These are phyloP conservation scores for Piper betle DNA, from an alignment of 164 flowering plant genomes.

Conservation along the genomic window DNA sequence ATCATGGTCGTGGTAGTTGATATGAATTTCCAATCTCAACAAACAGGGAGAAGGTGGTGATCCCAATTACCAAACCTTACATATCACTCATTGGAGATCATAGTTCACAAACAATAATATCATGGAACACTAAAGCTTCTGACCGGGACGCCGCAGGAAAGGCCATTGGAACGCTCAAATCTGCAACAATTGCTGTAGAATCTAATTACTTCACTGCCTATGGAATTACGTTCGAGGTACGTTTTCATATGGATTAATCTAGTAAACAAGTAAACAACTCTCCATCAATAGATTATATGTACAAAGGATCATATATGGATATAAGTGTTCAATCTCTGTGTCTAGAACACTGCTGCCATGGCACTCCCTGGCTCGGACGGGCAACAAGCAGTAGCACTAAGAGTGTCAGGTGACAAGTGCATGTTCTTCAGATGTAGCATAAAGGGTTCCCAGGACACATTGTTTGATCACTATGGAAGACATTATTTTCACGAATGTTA, in stretches of 20 bases:
- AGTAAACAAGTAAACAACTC: not conserved
- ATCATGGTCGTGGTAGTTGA: too few species aligned
- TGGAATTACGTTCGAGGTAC: slow-evolving; percentile 61
- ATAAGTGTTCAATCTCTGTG: not conserved
- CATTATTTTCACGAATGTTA: slow-evolving; percentile 52
- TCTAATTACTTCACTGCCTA: slow-evolving; percentile 72
- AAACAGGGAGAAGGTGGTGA: slow-evolving; percentile 58
- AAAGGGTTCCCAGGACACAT: slow-evolving; percentile 76
- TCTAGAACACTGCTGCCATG: slow-evolving; percentile 55
- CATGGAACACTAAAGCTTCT: slow-evolving; percentile 59
- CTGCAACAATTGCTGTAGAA: slow-evolving; percentile 58
- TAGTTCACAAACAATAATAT: slow-evolving; percentile 30
- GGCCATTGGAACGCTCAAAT: slow-evolving; percentile 37
- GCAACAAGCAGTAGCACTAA: slow-evolving; percentile 79
- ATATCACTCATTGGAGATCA: slow-evolving; percentile 62
- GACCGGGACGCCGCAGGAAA: slow-evolving; percentile 31
- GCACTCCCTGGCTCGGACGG: slow-evolving; percentile 38
- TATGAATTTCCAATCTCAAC: not conserved
- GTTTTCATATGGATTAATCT: not conserved
- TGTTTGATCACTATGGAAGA: slow-evolving; percentile 53
- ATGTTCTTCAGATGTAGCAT: slow-evolving; percentile 47
- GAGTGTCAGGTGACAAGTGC: slow-evolving; percentile 54
- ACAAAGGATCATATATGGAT: not conserved
- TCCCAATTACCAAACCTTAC: slow-evolving; percentile 57
- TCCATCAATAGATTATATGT: not conserved